These are phyloP conservation scores for Colletotrichum sp. DNA, from an alignment of 2,329 filamentous ascomycete genomes.

Conservation along the genomic window DNA sequence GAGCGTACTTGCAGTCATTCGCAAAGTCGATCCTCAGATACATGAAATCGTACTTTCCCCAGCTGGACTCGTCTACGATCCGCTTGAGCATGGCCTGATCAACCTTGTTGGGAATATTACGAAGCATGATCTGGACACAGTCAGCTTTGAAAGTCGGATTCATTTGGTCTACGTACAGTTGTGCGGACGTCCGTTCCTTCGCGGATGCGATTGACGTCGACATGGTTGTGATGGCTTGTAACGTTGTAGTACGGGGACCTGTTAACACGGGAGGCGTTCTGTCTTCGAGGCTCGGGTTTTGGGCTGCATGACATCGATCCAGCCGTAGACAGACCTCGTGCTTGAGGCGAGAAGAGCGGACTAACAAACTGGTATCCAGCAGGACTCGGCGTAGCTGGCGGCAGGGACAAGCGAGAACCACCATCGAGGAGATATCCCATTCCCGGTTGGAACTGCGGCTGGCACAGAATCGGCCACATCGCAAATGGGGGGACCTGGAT, in stretches of 20 bases:
- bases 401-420: background rate
- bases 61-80: conserved; percentile 79
- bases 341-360: conserved; percentile 25
- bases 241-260: conserved; percentile 52
- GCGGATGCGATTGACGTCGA: conserved; percentile 64
- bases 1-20: conserved; percentile 79
- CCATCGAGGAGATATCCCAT: conserved; percentile 34
- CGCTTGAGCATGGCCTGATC: conserved; percentile 78
- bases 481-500: conserved; percentile 29
- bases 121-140: conserved; percentile 83
- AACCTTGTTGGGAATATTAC: conserved; percentile 93
- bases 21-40: conserved; percentile 91
- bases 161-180: conserved; percentile 57
- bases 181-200: conserved; percentile 76
- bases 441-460: conserved; percentile 29
- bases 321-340: background rate
- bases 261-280: conserved; percentile 52
- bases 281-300: conserved; percentile 48
- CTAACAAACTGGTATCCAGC: conserved; percentile 18
- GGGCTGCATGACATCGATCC: conserved; percentile 29
- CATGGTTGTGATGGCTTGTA: conserved; percentile 63
- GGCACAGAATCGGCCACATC: conserved; percentile 39
- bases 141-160: background rate
- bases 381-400: background rate
- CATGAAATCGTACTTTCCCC: conserved; percentile 90